Conservation (phyloP, 1,284 basidiomycete genomes). For the Phenoliferia sp. region DNA sequence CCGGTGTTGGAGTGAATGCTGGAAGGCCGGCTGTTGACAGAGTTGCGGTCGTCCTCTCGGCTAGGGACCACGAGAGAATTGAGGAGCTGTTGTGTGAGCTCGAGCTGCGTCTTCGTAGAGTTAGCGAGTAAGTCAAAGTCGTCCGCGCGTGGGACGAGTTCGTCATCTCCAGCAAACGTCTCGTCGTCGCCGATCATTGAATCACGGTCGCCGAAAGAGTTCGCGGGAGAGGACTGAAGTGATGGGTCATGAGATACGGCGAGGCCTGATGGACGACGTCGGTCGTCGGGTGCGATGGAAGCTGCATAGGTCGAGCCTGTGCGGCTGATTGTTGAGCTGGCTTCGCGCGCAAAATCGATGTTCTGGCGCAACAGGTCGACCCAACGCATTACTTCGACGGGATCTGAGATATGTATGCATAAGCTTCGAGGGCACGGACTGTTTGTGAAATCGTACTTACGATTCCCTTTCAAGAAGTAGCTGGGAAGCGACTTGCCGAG, state of each 20-base stretch:
- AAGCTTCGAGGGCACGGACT: neutral
- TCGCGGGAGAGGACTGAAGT: conserved; percentile 8
- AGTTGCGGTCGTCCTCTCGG: neutral
- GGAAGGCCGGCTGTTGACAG: conserved; percentile 18
- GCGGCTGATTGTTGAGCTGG: neutral
- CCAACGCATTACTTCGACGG: conserved; percentile 85
- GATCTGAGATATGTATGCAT: conserved; percentile 45
- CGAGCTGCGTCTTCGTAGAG: conserved; percentile 70
- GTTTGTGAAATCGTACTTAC: conserved; percentile 8
- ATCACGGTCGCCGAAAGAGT: conserved; percentile 14
- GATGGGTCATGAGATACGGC: neutral
- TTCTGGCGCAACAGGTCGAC: conserved; percentile 65
- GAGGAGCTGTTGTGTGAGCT: conserved; percentile 67
- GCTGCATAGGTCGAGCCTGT: conserved; percentile 8
- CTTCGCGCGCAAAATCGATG: conserved; percentile 57
- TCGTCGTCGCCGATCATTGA: conserved; percentile 28
- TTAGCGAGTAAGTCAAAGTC: conserved; percentile 71
- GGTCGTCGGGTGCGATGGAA: conserved; percentile 13
- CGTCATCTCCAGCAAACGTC: conserved; percentile 34
- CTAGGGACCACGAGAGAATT: conserved; percentile 47
- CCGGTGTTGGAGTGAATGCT: conserved; percentile 9
- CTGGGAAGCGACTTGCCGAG: conserved; percentile 52
- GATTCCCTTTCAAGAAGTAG: conserved; percentile 87
- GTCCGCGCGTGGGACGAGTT: conserved; percentile 58
- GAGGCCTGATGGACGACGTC: conserved; percentile 2